Evolutionary conservation across 305 asterid species (phyloP).

Genomic region (Solanum chacoense): DNA sequence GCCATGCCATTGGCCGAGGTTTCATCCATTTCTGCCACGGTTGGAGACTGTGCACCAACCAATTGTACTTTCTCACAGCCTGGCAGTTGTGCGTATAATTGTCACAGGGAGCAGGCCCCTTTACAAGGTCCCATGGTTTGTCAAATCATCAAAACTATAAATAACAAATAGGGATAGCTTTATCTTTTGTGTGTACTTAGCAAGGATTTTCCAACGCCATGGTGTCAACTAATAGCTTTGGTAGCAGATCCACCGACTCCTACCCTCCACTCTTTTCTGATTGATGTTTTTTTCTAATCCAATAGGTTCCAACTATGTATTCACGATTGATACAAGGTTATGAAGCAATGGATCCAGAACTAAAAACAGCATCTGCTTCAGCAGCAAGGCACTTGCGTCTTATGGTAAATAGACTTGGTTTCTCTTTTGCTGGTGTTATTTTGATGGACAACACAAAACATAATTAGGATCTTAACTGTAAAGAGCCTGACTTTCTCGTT

Average conservation of each 20-base stretch:
- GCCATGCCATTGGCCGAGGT: too few species aligned
- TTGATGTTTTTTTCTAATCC: background rate
- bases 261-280: background rate
- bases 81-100: too few species aligned
- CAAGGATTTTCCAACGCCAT: background rate
- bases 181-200: background rate
- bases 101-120: too few species aligned
- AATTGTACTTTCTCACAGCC: too few species aligned
- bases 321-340: slow-evolving; percentile 94
- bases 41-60: too few species aligned
- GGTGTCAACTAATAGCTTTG: background rate
- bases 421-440: background rate
- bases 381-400: slow-evolving; percentile 84
- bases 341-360: slow-evolving; percentile 76
- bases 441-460: background rate
- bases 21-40: too few species aligned
- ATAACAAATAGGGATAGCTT: background rate
- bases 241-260: background rate
- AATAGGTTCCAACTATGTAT: slow-evolving; percentile 93
- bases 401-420: slow-evolving; percentile 48
- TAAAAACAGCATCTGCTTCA: slow-evolving; percentile 54
- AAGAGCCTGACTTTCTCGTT: background rate
- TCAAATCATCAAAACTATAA: too few species aligned
- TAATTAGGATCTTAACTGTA: background rate
- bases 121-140: too few species aligned